Conservation (phyloP, 1,139 yeast genomes). For the Kodamaea anthophila region DNA sequence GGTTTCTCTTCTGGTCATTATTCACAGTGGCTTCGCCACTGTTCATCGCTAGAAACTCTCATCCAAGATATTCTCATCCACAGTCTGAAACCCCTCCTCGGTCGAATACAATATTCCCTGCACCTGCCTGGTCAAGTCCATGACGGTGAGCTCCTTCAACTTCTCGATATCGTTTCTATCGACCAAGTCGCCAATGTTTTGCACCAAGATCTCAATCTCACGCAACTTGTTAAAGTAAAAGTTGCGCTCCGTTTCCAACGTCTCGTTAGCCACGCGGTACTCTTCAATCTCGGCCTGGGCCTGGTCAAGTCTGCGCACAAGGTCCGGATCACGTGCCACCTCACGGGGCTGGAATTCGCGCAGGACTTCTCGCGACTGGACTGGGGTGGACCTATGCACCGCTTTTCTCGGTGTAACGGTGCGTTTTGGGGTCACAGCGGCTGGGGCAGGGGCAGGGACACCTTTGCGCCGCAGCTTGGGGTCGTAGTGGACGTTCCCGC, state of each 20-base stretch:
- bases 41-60: slow-evolving; percentile 5
- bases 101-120: slow-evolving; percentile 75
- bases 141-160: slow-evolving; percentile 22
- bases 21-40: background rate
- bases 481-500: slow-evolving; percentile 63
- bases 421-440: background rate
- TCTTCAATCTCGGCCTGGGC: slow-evolving; percentile 39
- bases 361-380: background rate
- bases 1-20: too few species aligned
- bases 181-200: slow-evolving; percentile 48
- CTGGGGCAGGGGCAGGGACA: background rate
- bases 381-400: background rate
- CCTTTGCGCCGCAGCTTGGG: slow-evolving; percentile 27
- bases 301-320: background rate
- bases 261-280: slow-evolving; percentile 46
- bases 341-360: too few species aligned
- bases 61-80: slow-evolving; percentile 5
- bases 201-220: slow-evolving; percentile 78
- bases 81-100: slow-evolving; percentile 65
- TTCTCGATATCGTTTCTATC: slow-evolving; percentile 25
- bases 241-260: slow-evolving; percentile 73
- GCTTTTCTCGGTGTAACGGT: background rate
- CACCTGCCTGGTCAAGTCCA: slow-evolving; percentile 50
- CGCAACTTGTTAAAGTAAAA: slow-evolving; percentile 86
- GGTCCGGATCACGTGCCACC: background rate